Percentiles rank a stretch among this genome's conserved stretches.
These are phyloP conservation scores for Leishmania amazonensis DNA, from an alignment of 208 protist species.

Conservation along the genomic window DNA sequence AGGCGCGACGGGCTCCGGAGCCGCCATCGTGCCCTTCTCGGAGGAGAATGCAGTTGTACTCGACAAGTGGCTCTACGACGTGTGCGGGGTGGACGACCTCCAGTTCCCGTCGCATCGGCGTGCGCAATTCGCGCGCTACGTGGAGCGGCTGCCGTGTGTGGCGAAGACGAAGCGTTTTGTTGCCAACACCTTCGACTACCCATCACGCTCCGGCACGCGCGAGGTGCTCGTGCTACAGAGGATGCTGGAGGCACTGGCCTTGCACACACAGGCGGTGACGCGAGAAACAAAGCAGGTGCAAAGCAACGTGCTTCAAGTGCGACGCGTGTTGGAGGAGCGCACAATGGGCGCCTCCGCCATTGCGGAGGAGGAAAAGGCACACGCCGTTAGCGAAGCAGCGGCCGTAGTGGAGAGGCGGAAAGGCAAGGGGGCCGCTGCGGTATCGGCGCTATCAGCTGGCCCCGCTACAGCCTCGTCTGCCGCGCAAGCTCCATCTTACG, in stretches of 20 bases:
- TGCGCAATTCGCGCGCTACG: conserved; percentile 41
- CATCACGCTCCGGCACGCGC: conserved; percentile 48
- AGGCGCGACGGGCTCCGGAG: background rate
- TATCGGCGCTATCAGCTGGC: background rate
- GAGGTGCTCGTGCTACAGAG: conserved; percentile 61
- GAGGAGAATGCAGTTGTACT: conserved; percentile 54
- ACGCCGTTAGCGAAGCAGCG: conserved; percentile 3
- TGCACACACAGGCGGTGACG: conserved; percentile 24
- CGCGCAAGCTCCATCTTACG: too few relatives aligned
- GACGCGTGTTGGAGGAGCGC: conserved; percentile 33
- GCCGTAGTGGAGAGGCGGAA: background rate
- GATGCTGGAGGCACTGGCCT: conserved; percentile 34
- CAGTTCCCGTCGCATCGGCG: conserved; percentile 63
- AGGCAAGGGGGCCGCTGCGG: background rate
- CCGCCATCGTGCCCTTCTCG: conserved; percentile 19
- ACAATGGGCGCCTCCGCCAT: conserved; percentile 35
- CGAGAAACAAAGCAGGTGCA: conserved; percentile 21
- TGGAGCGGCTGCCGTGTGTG: conserved; percentile 28
- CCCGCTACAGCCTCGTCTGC: background rate
- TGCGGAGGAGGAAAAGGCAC: conserved; percentile 17
- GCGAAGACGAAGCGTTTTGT: conserved; percentile 30
- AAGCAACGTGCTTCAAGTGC: conserved; percentile 29
- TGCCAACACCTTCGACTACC: conserved; percentile 51
- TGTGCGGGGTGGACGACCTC: conserved; percentile 54
- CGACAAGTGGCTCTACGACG: conserved; percentile 66